Conservation (phyloP, 768 basidiomycete genomes). For the Austroboletus festivus region DNA sequence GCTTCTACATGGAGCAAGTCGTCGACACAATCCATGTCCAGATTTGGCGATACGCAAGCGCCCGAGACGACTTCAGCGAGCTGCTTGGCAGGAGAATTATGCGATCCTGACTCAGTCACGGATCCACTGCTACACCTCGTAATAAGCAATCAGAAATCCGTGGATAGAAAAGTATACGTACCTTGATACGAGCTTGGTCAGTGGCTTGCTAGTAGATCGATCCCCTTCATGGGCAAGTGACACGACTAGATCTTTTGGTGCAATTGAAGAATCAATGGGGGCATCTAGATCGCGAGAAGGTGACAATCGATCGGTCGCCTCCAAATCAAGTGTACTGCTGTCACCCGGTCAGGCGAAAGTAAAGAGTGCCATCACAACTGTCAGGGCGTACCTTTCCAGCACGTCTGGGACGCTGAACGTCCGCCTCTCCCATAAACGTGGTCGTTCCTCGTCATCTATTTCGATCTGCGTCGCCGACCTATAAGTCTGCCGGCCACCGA, state of each 20-base stretch:
- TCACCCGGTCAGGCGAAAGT: not conserved
- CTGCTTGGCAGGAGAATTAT: not conserved
- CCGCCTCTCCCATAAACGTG: not conserved
- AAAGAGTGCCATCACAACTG: not conserved
- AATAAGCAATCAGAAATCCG: not conserved
- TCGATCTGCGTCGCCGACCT: not conserved
- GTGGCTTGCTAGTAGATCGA: not conserved
- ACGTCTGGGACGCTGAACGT: not conserved
- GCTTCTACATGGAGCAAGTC: not conserved
- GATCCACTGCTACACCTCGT: not conserved
- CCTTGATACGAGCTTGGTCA: not conserved
- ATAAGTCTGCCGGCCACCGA: not conserved
- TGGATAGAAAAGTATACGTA: not conserved
- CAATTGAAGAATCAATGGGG: too few species aligned
- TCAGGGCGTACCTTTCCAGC: not conserved
- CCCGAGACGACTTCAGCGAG: not conserved
- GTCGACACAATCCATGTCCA: not conserved
- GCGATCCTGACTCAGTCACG: not conserved
- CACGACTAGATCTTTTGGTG: not conserved
- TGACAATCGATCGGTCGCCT: not conserved
- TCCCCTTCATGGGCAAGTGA: too few species aligned
- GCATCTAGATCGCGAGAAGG: not conserved
- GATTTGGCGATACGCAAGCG: not conserved
- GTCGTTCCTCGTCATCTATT: not conserved
- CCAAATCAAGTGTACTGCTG: not conserved